A percentile compares a stretch with the other conserved stretches of the same genome.
phyloP scores from a whole-genome alignment of 768 basidiomycete species.

The Lyophyllum shimeji region DNA sequence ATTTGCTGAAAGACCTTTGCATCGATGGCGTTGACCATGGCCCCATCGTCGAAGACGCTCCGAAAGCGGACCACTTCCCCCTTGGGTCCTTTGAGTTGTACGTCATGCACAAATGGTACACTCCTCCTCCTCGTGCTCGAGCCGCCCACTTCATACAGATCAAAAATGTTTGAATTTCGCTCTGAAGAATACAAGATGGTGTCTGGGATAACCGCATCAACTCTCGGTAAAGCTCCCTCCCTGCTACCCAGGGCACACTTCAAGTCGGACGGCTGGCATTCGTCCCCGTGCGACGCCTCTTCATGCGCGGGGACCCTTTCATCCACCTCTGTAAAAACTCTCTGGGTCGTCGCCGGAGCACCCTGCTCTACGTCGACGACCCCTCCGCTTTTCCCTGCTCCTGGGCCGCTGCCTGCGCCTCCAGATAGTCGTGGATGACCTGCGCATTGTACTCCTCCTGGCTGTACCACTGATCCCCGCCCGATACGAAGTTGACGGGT shows the following conservation, averaged over 20 bases:
- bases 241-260: not conserved
- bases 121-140: not conserved
- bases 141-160: not conserved
- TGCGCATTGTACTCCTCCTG: not conserved
- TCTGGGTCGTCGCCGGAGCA: not conserved
- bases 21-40: constrained; percentile 22
- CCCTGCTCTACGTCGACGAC: not conserved
- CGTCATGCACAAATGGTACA: constrained; percentile 2
- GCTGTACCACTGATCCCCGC: not conserved
- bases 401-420: not conserved
- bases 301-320: not conserved
- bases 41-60: constrained; percentile 21
- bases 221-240: constrained; percentile 1
- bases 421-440: not conserved
- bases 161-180: not conserved
- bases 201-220: constrained; percentile 1
- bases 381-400: not conserved
- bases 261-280: not conserved
- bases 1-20: not conserved
- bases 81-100: not conserved
- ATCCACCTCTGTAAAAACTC: not conserved
- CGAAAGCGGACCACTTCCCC: not conserved
- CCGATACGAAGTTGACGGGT: constrained; percentile 1
- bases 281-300: not conserved
- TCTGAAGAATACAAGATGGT: constrained; percentile 4